phyloP scores from a whole-genome alignment of 2,329 filamentous ascomycete species.

The Talaromyces sp. region DNA sequence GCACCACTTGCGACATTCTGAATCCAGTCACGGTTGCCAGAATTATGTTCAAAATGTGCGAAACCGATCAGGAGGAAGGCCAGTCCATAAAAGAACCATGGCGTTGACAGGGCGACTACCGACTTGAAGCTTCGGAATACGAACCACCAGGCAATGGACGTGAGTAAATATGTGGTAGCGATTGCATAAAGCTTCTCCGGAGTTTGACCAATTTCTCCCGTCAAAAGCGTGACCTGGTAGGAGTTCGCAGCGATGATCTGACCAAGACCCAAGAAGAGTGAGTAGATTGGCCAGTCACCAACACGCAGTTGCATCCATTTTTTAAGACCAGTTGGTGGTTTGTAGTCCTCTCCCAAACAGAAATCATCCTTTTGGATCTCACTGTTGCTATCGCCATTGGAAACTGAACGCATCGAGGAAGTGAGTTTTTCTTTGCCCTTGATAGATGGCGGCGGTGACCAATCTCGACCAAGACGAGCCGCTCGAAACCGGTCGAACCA shows the following conservation, averaged over 20 bases:
- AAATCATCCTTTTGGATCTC: conserved; percentile 47
- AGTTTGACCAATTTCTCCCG: conserved; percentile 56
- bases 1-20: conserved; percentile 58
- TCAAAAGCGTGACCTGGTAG: conserved; percentile 64
- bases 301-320: conserved; percentile 53
- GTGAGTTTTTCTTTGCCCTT: conserved; percentile 27
- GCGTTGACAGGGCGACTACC: conserved; percentile 53
- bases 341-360: conserved; percentile 52
- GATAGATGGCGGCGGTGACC: conserved; percentile 35
- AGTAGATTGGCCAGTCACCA: conserved; percentile 61
- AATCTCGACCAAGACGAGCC: conserved; percentile 52
- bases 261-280: conserved; percentile 56
- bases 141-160: conserved; percentile 59
- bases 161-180: conserved; percentile 54
- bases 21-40: conserved; percentile 46
- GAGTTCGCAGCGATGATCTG: conserved; percentile 63
- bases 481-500: conserved; percentile 59
- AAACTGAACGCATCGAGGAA: conserved; percentile 38
- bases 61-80: conserved; percentile 61
- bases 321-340: conserved; percentile 52
- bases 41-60: conserved; percentile 49
- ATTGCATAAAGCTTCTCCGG: conserved; percentile 57
- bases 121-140: conserved; percentile 56
- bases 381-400: conserved; percentile 35
- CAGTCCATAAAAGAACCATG: conserved; percentile 59